Evolutionary conservation across 306 rosid genomes (phyloP).

Genomic region (Vigna hirtella): DNA sequence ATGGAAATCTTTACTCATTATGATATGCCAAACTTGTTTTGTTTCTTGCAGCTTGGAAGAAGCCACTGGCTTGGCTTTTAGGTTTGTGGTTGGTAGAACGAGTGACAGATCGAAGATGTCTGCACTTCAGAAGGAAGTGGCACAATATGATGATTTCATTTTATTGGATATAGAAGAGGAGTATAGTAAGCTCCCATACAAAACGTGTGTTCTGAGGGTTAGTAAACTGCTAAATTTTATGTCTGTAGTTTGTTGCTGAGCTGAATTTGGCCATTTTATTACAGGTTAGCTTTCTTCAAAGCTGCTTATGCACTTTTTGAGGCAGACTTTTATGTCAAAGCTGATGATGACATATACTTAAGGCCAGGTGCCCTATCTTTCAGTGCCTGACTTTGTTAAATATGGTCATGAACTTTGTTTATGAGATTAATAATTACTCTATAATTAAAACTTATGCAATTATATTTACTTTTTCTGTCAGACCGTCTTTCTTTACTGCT

Average conservation of each 20-base stretch:
- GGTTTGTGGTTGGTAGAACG: constrained; percentile 89
- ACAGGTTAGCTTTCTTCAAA: constrained; percentile 94
- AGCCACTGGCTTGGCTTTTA: constrained; percentile 93
- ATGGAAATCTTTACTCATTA: constrained; percentile 7
- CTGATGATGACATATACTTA: constrained; percentile 94
- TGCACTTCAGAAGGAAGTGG: constrained; percentile 74
- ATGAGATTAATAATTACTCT: constrained; percentile 16
- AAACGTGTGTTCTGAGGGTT: constrained; percentile 82
- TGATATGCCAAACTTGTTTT: neutral
- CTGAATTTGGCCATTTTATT: constrained; percentile 41
- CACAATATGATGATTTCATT: constrained; percentile 84
- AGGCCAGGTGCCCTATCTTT: constrained; percentile 77
- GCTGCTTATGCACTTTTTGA: constrained; percentile 94
- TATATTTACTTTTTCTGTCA: constrained; percentile 47
- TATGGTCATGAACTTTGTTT: constrained; percentile 28
- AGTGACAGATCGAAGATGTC: constrained; percentile 72
- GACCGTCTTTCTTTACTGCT: constrained; percentile 89
- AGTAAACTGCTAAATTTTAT: constrained; percentile 27
- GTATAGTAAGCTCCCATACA: constrained; percentile 98
- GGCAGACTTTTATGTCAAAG: constrained; percentile 89
- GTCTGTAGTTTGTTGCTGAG: constrained; percentile 36
- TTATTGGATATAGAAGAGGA: constrained; percentile 93
- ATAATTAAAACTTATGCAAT: constrained; percentile 38
- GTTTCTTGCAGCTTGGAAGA: constrained; percentile 86
- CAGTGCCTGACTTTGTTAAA: constrained; percentile 15